Percentiles rank a stretch among this genome's conserved stretches.
Conservation (phyloP, 2,329 filamentous ascomycete genomes). For the Paecilomyces variotii region DNA sequence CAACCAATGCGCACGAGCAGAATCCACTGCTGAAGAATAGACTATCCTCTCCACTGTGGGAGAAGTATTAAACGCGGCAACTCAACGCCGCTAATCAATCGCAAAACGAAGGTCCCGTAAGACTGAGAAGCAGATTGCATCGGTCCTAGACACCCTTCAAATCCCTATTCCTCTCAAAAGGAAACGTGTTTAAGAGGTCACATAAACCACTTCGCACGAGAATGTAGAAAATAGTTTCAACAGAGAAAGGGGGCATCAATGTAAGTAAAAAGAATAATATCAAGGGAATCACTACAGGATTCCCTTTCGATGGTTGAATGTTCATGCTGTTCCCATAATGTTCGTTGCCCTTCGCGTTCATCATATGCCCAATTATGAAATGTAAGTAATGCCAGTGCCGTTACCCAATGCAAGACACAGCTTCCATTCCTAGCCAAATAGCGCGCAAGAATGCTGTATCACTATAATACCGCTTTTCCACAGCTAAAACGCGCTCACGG, state of each 20-base stretch:
- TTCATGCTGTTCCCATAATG: conserved; percentile 6
- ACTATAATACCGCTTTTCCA: neutral
- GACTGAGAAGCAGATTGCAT: neutral
- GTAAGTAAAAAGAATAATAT: neutral
- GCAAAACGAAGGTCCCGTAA: neutral
- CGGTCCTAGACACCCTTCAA: neutral
- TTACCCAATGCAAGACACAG: conserved; percentile 1
- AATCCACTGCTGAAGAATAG: neutral
- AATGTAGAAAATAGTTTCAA: neutral
- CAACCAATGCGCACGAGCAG: neutral
- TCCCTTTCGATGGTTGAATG: neutral
- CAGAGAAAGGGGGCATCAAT: neutral
- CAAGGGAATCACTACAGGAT: neutral
- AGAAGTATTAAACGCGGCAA: neutral
- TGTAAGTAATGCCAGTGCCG: neutral
- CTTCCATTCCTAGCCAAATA: neutral
- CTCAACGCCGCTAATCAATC: neutral
- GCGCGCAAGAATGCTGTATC: neutral
- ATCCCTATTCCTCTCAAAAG: neutral
- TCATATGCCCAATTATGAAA: neutral
- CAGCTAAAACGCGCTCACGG: neutral
- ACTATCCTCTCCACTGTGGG: neutral
- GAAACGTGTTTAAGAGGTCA: neutral
- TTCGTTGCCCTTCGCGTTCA: neutral
- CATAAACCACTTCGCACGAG: neutral